These are phyloP conservation scores for Plasmodium knowlesi DNA, from an alignment of 169 alveolate genomes.

Conservation along the genomic window DNA sequence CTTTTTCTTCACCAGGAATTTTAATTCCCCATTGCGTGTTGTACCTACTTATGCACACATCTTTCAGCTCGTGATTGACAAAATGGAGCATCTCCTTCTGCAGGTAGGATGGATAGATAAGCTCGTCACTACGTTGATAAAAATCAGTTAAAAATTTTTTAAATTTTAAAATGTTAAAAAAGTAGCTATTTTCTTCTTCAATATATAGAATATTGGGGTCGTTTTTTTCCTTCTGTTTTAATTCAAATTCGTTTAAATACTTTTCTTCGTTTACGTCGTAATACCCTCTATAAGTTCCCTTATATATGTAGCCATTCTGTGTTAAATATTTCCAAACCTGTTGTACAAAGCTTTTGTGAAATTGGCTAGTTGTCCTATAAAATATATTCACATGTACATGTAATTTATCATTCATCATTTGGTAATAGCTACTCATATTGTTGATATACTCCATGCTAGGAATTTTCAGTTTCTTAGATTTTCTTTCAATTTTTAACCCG, in stretches of 20 bases:
- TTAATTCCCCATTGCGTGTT: conserved; percentile 82
- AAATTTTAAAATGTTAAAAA: conserved; percentile 78
- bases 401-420: conserved; percentile 73
- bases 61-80: conserved; percentile 72
- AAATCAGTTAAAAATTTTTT: conserved; percentile 70
- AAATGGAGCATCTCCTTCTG: conserved; percentile 51
- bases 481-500: conserved; percentile 87
- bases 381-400: conserved; percentile 79
- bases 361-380: conserved; percentile 85
- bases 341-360: conserved; percentile 78
- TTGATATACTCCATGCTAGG: conserved; percentile 78
- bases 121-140: conserved; percentile 48
- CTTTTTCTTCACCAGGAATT: conserved; percentile 76
- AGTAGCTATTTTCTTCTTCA: conserved; percentile 82
- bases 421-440: conserved; percentile 77
- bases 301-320: conserved; percentile 74
- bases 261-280: conserved; percentile 80
- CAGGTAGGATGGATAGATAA: conserved; percentile 69
- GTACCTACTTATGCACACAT: conserved; percentile 81
- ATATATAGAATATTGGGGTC: conserved; percentile 71
- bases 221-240: conserved; percentile 55
- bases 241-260: conserved; percentile 16
- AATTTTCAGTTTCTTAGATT: conserved; percentile 75
- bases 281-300: conserved; percentile 83
- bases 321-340: conserved; percentile 65